Evolutionary conservation across 257 asterid genomes (phyloP), one percentile per base, ranked within the genome.

Genomic region (Solanum ahanhuiri): DNA sequence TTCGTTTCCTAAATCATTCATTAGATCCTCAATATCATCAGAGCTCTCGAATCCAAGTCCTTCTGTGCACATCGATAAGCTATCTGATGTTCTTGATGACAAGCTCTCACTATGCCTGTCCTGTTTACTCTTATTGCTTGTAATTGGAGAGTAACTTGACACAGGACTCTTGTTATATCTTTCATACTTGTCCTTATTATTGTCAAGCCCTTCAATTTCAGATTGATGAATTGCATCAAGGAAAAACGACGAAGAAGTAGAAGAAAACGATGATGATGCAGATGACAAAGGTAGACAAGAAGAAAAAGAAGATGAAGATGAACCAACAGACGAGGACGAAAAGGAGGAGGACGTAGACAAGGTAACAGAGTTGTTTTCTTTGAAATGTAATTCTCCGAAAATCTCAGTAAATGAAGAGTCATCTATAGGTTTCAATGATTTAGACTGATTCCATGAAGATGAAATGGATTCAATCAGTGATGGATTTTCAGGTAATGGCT

Each of bases 41-140:
- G 91, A 95, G 91, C 94, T 95, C 85, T 96, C 98, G 35, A 91
- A 93, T 14, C 98, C 97, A 22, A 94, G 96, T 8, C 98, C 95
- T 83, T 94, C 97, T 0, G 96, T 96, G 89, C 98, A 95, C 20
- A 93, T 67, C 2, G 98, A 93, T 17, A 93, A 73, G 82, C 88
- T 93, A 33, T 94, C 95, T 0, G 93, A 92, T 75, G 88, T 92
- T 88, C 83, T 86, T 25, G 96, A 93, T 0, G 98, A 94, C 41
- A 88, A 88, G 90, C 94, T 90, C 18, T 92, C 91, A 18, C 89
- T 89, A 39, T 92, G 92, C 51, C 23, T 48, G 88, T 90, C 88
- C 28, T 90, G 91, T 41, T 85, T 90, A 28, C 31, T 58, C 23
- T n/a, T 58, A 30, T 17, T 64, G 35, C 22, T 60, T 58, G 43